phyloP scores from a whole-genome alignment of 345 rosid genomes.

The Litchi chinensis region DNA sequence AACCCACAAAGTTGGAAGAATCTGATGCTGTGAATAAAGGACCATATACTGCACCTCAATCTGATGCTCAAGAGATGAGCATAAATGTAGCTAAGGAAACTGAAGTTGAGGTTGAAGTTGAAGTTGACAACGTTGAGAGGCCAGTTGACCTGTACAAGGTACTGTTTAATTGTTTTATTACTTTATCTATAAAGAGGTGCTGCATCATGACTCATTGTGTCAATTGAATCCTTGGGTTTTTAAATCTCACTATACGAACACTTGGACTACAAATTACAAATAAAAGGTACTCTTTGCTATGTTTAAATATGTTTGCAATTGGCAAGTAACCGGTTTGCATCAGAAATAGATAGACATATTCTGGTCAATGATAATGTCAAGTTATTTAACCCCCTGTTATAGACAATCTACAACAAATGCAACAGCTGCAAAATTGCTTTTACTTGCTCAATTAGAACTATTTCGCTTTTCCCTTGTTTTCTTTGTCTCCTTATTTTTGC shows the following conservation, averaged over 20 bases:
- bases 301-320: background rate
- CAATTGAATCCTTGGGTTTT: background rate
- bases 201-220: background rate
- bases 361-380: background rate
- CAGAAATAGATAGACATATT: background rate
- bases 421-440: background rate
- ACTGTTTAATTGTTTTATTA: conserved; percentile 19
- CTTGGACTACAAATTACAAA: background rate
- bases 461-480: background rate
- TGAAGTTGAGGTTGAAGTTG: conserved; percentile 56
- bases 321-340: background rate
- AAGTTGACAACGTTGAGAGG: conserved; percentile 82
- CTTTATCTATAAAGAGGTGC: background rate
- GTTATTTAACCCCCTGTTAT: background rate
- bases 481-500: background rate
- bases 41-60: conserved; percentile 25
- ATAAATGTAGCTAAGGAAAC: conserved; percentile 44
- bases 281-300: background rate
- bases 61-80: conserved; percentile 35
- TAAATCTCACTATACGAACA: background rate
- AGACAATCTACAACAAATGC: background rate
- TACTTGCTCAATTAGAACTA: background rate
- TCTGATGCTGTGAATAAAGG: conserved; percentile 37
- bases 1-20: conserved; percentile 48
- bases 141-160: conserved; percentile 99